Conservation (phyloP, 73 alveolate species). For the Loxodes magnus region DNA sequence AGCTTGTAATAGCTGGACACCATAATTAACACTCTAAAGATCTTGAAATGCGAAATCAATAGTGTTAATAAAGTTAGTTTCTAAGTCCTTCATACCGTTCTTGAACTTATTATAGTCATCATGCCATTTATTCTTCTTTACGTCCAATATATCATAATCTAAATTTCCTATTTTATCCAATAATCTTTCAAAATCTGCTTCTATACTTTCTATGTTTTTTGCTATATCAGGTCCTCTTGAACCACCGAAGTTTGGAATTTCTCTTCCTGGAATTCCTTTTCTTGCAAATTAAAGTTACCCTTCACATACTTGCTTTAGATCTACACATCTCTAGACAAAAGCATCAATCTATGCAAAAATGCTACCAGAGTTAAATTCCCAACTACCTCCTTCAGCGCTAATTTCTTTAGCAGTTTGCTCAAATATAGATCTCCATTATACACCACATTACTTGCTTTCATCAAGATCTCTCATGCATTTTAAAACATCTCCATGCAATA, state of each 20-base stretch:
- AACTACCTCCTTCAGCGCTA: background rate
- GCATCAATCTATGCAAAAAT: constrained; percentile 99
- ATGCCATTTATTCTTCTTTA: constrained; percentile 99
- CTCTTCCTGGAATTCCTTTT: constrained; percentile 54
- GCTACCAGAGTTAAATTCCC: constrained; percentile 53
- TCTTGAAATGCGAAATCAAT: constrained; percentile 96
- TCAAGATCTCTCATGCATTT: constrained; percentile 79
- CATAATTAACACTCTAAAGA: constrained; percentile 94
- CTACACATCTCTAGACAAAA: constrained; percentile 97
- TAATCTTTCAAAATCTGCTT: constrained; percentile 81
- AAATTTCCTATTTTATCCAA: constrained; percentile 66
- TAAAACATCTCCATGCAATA: constrained; percentile 86
- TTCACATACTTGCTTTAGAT: constrained; percentile 95
- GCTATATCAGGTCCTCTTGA: constrained; percentile 86
- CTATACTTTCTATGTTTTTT: constrained; percentile 50
- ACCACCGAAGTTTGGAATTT: constrained; percentile 97
- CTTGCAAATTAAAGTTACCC: constrained; percentile 95
- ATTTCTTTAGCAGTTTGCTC: constrained; percentile 20
- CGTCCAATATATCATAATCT: constrained; percentile 91
- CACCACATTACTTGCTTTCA: constrained; percentile 82
- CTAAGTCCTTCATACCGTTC: constrained; percentile 65
- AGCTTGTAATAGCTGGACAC: constrained; percentile 95
- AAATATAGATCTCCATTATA: constrained; percentile 71
- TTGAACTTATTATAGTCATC: constrained; percentile 81
- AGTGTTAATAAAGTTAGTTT: constrained; percentile 86